Conservation (phyloP, 768 basidiomycete species). For the Leccinum imitatum region DNA sequence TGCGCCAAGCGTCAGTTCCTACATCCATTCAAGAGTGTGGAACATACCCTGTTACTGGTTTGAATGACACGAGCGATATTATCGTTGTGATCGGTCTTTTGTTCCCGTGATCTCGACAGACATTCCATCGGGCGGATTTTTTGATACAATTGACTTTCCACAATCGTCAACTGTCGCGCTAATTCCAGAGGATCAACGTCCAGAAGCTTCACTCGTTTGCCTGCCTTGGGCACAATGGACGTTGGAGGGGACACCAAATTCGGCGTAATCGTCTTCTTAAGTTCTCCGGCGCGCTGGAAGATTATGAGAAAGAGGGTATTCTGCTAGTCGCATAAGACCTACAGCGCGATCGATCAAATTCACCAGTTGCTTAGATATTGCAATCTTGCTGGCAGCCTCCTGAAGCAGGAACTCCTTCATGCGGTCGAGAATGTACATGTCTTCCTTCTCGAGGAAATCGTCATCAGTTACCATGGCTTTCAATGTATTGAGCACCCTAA, state of each 20-base stretch:
- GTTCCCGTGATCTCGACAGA: conserved; percentile 77
- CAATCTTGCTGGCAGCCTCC: conserved; percentile 59
- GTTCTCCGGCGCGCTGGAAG: conserved; percentile 51
- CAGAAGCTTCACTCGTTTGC: conserved; percentile 72
- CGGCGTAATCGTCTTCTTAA: conserved; percentile 55
- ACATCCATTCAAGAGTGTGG: neutral
- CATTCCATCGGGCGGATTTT: conserved; percentile 90
- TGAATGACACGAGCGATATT: conserved; percentile 88
- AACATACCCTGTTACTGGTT: conserved; percentile 77
- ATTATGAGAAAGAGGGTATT: conserved; percentile 13
- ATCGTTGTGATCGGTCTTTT: conserved; percentile 68
- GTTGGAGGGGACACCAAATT: conserved; percentile 64
- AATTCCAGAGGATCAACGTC: conserved; percentile 90
- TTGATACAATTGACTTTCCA: conserved; percentile 86
- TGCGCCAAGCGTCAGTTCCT: conserved; percentile 1
- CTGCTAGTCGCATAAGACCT: conserved; percentile 33
- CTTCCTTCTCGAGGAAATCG: conserved; percentile 83
- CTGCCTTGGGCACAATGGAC: conserved; percentile 69
- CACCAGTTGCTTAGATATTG: conserved; percentile 74
- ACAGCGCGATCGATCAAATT: conserved; percentile 79
- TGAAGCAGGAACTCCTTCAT: conserved; percentile 79
- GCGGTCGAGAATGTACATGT: conserved; percentile 73
- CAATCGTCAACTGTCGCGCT: conserved; percentile 88
- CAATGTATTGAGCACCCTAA: conserved; percentile 82
- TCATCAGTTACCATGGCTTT: conserved; percentile 87